Evolutionary conservation across 2,329 filamentous ascomycete genomes (phyloP).

Genomic region (Fonsecaea pugnacius): DNA sequence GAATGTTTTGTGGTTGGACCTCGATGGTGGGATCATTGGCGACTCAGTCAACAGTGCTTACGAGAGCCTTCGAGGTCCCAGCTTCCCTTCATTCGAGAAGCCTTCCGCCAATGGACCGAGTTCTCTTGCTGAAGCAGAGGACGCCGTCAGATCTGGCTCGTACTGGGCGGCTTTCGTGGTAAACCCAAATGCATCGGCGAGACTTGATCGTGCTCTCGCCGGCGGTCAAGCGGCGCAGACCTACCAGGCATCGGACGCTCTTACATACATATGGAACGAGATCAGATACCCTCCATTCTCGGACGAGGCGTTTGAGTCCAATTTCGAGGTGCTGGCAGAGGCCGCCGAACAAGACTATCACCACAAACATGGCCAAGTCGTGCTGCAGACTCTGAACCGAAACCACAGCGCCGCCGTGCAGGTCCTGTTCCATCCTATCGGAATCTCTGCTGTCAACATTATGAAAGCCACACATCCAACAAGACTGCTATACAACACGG

Average conservation of each 20-base stretch:
- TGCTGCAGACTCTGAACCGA: slow-evolving; percentile 41
- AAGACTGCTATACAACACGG: slow-evolving; percentile 52
- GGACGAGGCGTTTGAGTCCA: slow-evolving; percentile 43
- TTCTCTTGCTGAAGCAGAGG: background rate
- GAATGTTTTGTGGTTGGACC: slow-evolving; percentile 46
- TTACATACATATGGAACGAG: slow-evolving; percentile 54
- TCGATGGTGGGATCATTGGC: slow-evolving; percentile 46
- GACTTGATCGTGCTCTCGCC: slow-evolving; percentile 45
- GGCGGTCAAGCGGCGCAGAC: slow-evolving; percentile 41
- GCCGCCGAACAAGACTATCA: slow-evolving; percentile 31
- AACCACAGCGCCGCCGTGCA: slow-evolving; percentile 42
- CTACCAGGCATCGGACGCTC: slow-evolving; percentile 45
- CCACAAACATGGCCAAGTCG: slow-evolving; percentile 20
- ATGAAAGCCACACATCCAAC: slow-evolving; percentile 50
- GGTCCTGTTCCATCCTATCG: slow-evolving; percentile 48
- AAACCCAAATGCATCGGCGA: slow-evolving; percentile 44
- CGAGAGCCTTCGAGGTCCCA: background rate
- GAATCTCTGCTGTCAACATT: slow-evolving; percentile 44
- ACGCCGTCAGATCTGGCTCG: slow-evolving; percentile 27
- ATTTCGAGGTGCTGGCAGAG: slow-evolving; percentile 43
- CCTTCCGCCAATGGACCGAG: background rate
- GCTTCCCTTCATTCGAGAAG: slow-evolving; percentile 6
- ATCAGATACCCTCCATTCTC: slow-evolving; percentile 49
- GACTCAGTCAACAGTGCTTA: slow-evolving; percentile 43
- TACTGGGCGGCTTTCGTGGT: slow-evolving; percentile 46